Conservation (phyloP, 1,139 yeast species). For the Nakaseomyces bracarensis region DNA sequence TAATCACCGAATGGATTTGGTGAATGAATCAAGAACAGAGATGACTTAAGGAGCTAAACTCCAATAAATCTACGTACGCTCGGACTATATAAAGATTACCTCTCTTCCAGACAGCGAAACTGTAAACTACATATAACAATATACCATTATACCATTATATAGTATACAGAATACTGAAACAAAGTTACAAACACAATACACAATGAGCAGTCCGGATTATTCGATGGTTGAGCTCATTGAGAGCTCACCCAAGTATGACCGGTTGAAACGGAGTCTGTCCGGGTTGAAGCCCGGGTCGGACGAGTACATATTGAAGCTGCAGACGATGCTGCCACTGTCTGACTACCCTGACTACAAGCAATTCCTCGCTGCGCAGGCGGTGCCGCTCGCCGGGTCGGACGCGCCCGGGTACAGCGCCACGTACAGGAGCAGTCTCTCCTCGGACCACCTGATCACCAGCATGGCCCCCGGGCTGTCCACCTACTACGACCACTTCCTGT, state of each 20-base stretch:
- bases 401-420: conserved; percentile 45
- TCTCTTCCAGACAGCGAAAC: too few species aligned
- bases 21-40: too few species aligned
- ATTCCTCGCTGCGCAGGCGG: conserved; percentile 29
- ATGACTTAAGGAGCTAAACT: too few species aligned
- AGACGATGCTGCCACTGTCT: conserved; percentile 22
- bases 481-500: conserved; percentile 41
- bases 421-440: conserved; percentile 41
- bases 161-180: not conserved
- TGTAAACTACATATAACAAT: too few species aligned
- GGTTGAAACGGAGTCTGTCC: conserved; percentile 16
- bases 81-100: too few species aligned
- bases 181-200: too few species aligned
- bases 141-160: too few species aligned
- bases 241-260: conserved; percentile 15
- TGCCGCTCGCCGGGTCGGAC: conserved; percentile 41
- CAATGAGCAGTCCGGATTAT: not conserved
- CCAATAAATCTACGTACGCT: too few species aligned
- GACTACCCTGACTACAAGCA: conserved; percentile 19
- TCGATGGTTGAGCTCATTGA: conserved; percentile 8
- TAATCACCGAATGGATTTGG: too few species aligned
- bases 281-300: conserved; percentile 21
- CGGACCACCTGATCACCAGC: conserved; percentile 38
- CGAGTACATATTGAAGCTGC: conserved; percentile 23
- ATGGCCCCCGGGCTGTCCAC: conserved; percentile 47